Conservation (phyloP, 1,284 basidiomycete genomes). For the Rhodofomes roseus region DNA sequence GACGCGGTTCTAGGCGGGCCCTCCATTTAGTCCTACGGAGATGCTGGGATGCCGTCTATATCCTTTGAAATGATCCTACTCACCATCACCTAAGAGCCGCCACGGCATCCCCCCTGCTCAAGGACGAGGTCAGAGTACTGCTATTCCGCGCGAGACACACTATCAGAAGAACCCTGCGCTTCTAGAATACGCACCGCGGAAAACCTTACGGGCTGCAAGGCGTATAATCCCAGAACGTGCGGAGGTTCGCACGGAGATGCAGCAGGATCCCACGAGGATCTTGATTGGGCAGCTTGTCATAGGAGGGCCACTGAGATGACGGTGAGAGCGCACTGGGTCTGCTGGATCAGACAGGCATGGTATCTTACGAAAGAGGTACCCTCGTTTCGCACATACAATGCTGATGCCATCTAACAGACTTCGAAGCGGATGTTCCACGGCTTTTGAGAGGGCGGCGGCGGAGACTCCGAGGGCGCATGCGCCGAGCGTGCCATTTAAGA, state of each 20-base stretch:
- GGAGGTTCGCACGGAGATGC: slow-evolving; percentile 8
- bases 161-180: slow-evolving; percentile 6
- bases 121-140: not conserved
- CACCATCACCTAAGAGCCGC: not conserved
- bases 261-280: slow-evolving; percentile 3
- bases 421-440: not conserved
- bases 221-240: not conserved
- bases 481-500: not conserved
- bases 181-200: slow-evolving; percentile 1
- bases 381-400: slow-evolving; percentile 2
- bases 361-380: not conserved
- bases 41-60: not conserved
- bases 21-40: not conserved
- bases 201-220: not conserved
- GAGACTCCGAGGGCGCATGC: not conserved
- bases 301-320: not conserved
- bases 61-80: not conserved
- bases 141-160: not conserved
- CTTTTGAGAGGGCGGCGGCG: not conserved
- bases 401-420: not conserved
- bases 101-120: not conserved
- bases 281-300: not conserved
- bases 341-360: not conserved
- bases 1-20: not conserved
- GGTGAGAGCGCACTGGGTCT: not conserved